Evolutionary conservation across 1,284 basidiomycete genomes (phyloP), one percentile per base, ranked within the genome.

Genomic region (Puccinia sorghi): DNA sequence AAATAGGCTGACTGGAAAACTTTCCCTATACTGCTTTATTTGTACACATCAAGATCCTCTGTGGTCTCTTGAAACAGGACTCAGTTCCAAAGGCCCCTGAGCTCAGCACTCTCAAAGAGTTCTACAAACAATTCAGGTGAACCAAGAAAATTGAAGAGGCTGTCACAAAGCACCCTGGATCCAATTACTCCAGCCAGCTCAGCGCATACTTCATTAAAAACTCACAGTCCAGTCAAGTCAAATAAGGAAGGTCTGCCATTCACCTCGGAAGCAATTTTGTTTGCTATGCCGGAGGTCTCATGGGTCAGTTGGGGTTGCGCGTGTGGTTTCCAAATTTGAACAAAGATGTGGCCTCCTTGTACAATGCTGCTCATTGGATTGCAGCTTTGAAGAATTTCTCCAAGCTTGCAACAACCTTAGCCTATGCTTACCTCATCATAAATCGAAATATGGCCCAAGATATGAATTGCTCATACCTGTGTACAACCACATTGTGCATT

Each of bases 21-120:
- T 43, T 66, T 66, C 54, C 13, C 20, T 46, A 76, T 64, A 27
- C 46, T 57, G 74, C 74, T 12, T 76, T 76, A n/a, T 50, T 66
- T 54, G 50, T 76, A 1, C 74, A 76, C 54, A 76, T 76, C 63
- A 61, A 41, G 54, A 63, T 76, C 13, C 27, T 76, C 17, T 76
- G 73, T 63, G 48, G 63, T 32, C 61, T 76, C n/a, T 15, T 76
- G 46, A 76, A 69, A 52, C 59, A 66, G 22, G 39, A 76, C 17
- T 76, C 52, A 1, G 74, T 76, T 17, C 74, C 74, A 13, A 6
- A 9, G 43, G 13, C 64, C 48, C 57, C 64, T 17, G 52, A 76
- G 6, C 25, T 64, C 3, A 52, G 61, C 22, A 57, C 32, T 3
- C 57, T 76, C 0, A 48, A 76, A 27, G 46, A 41, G 3, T 76